Evolutionary conservation across 75 land plant genomes (phyloP).

Genomic region (Picea glauca): DNA sequence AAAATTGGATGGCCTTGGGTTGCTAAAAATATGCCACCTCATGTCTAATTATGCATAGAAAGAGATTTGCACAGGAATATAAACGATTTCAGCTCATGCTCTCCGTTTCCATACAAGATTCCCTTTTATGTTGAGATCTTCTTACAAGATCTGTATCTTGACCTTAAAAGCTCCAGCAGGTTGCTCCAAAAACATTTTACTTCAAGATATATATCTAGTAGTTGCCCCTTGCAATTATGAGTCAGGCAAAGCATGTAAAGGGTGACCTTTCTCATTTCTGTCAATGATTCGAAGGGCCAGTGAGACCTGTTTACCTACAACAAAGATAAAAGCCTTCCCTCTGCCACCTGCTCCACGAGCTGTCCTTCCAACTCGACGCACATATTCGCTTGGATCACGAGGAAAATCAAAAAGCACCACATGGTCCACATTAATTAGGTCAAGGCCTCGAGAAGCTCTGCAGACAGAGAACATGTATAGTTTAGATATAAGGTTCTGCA

Average conservation of each 20-base stretch:
- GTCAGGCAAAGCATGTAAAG: conserved; percentile 81
- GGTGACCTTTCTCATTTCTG: conserved; percentile 89
- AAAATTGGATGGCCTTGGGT: background rate
- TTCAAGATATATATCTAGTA: background rate
- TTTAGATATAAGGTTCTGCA: background rate
- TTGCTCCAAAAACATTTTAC: background rate
- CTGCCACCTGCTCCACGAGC: conserved; percentile 92
- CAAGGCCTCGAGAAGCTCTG: conserved; percentile 97
- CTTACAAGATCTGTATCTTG: background rate
- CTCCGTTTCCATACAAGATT: background rate
- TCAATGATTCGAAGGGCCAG: conserved; percentile 80
- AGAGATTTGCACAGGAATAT: background rate
- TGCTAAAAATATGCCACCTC: background rate
- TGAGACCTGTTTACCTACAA: conserved; percentile 94
- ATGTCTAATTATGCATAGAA: background rate
- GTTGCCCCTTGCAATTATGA: conserved; percentile 2
- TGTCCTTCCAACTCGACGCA: conserved; percentile 94
- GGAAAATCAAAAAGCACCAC: conserved; percentile 97
- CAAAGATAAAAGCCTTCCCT: conserved; percentile 93
- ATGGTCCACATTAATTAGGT: conserved; percentile 83
- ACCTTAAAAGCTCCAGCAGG: background rate
- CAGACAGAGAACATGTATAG: background rate
- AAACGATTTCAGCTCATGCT: background rate
- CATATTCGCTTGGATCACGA: conserved; percentile 99
- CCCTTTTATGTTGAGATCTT: background rate